Conservation (phyloP, 495 filamentous ascomycete genomes). For the Aspergillus mulundensis region DNA sequence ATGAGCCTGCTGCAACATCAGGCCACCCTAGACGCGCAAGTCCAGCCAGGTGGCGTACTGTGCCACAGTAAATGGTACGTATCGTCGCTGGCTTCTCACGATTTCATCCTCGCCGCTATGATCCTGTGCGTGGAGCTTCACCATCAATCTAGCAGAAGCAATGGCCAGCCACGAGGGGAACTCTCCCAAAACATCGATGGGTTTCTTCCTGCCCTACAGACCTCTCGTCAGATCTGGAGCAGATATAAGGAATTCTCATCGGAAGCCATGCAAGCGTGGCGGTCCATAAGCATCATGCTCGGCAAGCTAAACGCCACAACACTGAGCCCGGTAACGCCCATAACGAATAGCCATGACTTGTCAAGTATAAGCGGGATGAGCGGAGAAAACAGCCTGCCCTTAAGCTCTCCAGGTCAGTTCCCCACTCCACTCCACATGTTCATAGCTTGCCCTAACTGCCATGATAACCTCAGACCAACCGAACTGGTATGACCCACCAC, state of each 20-base stretch:
- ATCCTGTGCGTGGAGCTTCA: constrained; percentile 8
- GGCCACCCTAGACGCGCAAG: constrained; percentile 3
- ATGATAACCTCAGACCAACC: neutral
- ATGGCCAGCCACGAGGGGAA: neutral
- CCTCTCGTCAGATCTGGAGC: constrained; percentile 6
- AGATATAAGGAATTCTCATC: neutral
- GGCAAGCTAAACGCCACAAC: neutral
- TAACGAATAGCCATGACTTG: neutral
- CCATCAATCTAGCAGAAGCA: neutral
- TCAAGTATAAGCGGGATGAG: neutral
- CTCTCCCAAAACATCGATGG: neutral
- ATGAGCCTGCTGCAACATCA: constrained; percentile 8
- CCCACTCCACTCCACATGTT: neutral
- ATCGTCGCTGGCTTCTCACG: constrained; percentile 1
- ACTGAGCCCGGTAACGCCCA: neutral
- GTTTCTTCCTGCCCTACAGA: neutral
- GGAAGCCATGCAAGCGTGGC: constrained; percentile 9
- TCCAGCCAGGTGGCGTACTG: constrained; percentile 8
- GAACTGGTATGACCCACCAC: too few relatives aligned
- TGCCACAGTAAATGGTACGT: neutral
- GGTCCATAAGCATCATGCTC: constrained; percentile 7
- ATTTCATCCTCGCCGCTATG: constrained; percentile 9
- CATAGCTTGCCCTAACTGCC: neutral
- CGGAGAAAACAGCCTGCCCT: neutral
- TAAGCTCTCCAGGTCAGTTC: neutral